Base-by-base conservation (phyloP, 2,329 filamentous ascomycete species). In the Myriosclerotinia duriaeana region DNA sequence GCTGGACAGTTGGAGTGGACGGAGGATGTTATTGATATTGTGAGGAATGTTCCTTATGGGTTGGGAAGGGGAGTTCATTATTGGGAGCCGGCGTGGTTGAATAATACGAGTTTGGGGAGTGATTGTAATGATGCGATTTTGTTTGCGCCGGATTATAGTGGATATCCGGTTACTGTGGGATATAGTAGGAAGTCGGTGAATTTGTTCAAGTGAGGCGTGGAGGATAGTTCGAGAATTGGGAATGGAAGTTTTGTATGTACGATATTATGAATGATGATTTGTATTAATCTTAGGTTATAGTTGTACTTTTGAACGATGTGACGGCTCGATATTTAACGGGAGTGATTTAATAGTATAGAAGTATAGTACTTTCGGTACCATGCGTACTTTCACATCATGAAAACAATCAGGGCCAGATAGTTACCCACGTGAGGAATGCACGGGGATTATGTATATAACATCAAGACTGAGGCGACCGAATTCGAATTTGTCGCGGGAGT, bases 101-200 rank as follows among this genome's bases (percentile, higher is more conserved):
- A 69, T 34, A 66, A 66, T 76, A 82, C 84, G 20, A 83, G 78
- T 0, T 76, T 90, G 63, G 88, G 88, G 1, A 89, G 86, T 42
- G 86, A 84, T 53, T 90, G 88, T 71, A 79, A 80, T 40, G 86
- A 85, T 72, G 89, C 87, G 74, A 80, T 87, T 58, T 80, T 90
- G 80, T 88, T 89, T 66, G 77, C 80, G 65, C 63, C 70, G 9
- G 73, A 76, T 59, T 78, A 77, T 60, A 75, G 69, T 38, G 69
- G 69, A 38, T 73, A 62, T 20, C 67, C 71, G 7, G 40, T 17
- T 3, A 59, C 34, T 0, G 63, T 65, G 30, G 63, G 63, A 0
- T 59, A 65, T 50, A 65, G 63, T 22, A 59, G 63, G 34, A 59
- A 50, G 7, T 65, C 63, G 53, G 63, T 65, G 2, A 58, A 56